Conservation (phyloP, 306 rosid genomes). For the Rubus parviflorus region DNA sequence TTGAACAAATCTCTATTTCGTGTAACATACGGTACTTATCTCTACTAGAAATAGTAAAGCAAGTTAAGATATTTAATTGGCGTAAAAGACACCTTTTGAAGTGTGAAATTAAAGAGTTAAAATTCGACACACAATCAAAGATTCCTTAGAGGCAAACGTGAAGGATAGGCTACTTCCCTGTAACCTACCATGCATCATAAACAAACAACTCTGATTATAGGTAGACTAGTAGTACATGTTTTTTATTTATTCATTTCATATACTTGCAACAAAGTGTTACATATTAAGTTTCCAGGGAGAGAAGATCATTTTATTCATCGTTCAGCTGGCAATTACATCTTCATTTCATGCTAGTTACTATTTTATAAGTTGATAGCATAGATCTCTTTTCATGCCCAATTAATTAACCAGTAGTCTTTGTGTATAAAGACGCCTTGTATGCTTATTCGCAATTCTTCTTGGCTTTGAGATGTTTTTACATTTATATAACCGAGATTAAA, state of each 20-base stretch:
- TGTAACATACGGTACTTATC: not conserved
- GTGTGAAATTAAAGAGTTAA: not conserved
- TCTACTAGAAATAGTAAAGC: not conserved
- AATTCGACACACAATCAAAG: not conserved
- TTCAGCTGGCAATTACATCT: not conserved
- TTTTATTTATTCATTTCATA: not conserved
- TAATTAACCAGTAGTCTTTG: not conserved
- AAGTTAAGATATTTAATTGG: not conserved
- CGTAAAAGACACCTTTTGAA: not conserved
- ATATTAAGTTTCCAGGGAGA: not conserved
- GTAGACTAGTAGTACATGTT: not conserved
- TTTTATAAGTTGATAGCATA: not conserved
- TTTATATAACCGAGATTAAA: not conserved
- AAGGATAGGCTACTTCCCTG: constrained; percentile 4
- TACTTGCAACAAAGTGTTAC: not conserved
- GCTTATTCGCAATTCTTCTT: not conserved
- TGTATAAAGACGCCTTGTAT: not conserved
- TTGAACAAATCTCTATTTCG: not conserved
- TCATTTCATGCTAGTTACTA: not conserved
- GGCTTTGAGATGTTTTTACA: not conserved
- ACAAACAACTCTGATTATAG: not conserved
- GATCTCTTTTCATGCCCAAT: not conserved
- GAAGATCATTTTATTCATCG: not conserved
- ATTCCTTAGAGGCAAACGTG: not conserved
- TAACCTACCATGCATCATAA: not conserved